Evolutionary conservation across 176 grass and related monocot genomes (phyloP), one percentile per base, ranked within the genome.

Genomic region (Stipa capillata): DNA sequence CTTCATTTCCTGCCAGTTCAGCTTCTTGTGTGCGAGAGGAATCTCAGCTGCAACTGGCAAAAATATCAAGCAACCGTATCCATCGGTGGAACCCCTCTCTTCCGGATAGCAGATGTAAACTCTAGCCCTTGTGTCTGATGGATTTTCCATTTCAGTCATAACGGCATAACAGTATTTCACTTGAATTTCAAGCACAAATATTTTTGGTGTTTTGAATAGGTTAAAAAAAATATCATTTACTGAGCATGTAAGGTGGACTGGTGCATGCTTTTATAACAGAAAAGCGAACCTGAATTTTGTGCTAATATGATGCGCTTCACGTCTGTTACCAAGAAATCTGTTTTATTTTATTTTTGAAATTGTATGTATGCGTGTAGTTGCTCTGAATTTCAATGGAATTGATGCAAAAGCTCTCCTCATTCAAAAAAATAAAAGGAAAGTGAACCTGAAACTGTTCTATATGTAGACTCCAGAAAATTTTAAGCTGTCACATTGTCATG

Each of bases 31-130:
- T 59, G 48, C 69, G 57, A 78, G 94, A 94, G 54, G 92, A 94
- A 81, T 92, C 91, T 82, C 91, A 97, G 70, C 63, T 94, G 80
- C 95, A 94, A 77, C 79, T 90, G 79, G 48, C 85, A 65, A 94
- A 80, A 82, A 31, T 72, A 63, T 16, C 92, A 42, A 82, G 15
- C 44, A 89, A 85, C 63, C 42, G 49, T 73, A 57, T 59, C 74
- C 89, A 56, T 15, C 80, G 77, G 36, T 98, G 85, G 89, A 98
- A 87, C 44, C 53, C 89, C 64, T 83, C 89, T 65, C 43, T 62
- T 73, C 67, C 85, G 35, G 90, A 92, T 23, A 77, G 23, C 59
- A 92, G 73, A 98, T 92, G 94, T 97, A 88, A 90, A 40, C 15
- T 78, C 60, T 20, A 69, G 4, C 55, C 51, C 65, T 58, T 21